Evolutionary conservation across 1,284 basidiomycete genomes (phyloP), one percentile per base, ranked within the genome.

Genomic region (Puccinia hordei): DNA sequence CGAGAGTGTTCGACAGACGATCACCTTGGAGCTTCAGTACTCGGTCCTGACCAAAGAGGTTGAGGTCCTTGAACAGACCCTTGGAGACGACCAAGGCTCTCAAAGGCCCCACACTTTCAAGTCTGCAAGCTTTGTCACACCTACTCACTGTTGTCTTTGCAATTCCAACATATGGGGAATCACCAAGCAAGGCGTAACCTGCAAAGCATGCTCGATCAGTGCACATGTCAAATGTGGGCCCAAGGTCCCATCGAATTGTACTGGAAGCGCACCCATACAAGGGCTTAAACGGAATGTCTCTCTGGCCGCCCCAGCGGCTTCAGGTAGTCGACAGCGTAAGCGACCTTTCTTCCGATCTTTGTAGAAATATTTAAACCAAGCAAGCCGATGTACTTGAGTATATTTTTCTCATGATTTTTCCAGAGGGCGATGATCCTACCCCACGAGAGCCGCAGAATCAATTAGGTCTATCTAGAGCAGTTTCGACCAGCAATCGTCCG

Each of bases 181-280:
- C 51, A 91, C 90, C 84, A 93, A 92, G 85, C 91, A 92, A 84
- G 92, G 93, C 38, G 92, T 93, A 86, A 91, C 90, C 9, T 93
- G 93, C 86, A 91, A 89, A 84, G 86, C 87, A n/a, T 94, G 93
- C 84, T 89, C 90, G 0, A 85, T 93, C 80, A 91, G 91, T n/a
- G 92, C 93, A 22, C 93, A 93, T 85, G 87, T 89, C 65, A 93
- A 92, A 85, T 94, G 93, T 85, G 93, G 93, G 84, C 85, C 93
- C 65, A 94, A 93, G 89, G 92, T 91, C 78, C 79, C 85, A 80
- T 59, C 74, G 33, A 63, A 76, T 35, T 76, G 74, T 55, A 15
- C 74, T 15, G 74, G 61, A 30, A 51, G 35, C 15, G 59, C 61
- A 13, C 74, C 61, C 22, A n/a, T n/a, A n/a, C n/a, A n/a, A n/a